Base-by-base conservation (phyloP, 2,329 filamentous ascomycete species). In the Blastomyces percursus region DNA sequence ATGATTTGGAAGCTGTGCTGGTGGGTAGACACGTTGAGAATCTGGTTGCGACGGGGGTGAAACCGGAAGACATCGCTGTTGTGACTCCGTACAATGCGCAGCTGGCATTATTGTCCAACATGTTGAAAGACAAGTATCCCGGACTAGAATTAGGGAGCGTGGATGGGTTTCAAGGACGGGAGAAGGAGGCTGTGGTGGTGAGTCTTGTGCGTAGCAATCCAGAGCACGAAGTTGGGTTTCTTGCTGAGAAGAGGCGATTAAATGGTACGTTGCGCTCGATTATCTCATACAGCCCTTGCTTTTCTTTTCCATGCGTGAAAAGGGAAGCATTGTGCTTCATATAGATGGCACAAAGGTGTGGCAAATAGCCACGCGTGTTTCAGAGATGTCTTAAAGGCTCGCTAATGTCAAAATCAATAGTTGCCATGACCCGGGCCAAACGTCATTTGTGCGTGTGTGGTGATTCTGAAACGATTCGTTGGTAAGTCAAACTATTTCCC, bases 41-140 rank as follows among this genome's bases (percentile, higher is more conserved):
- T 65, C 79, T 99, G 50, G 83, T 96, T n/a, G 80, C 83, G 30
- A 87, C 91, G 0, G 94, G 94, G 0, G 84, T 99, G 38, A 85
- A 81, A 68, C 79, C 90, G 3, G 86, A 90, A 69, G 91, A 96
- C 71, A 92, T 99, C 69, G 94, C 93, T 0, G 87, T 97, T 14
- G 86, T 99, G 61, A 96, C 94, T 57, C 94, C 94, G 48, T 99
- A 99, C 77, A 97, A 96, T 77, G 94, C 90, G 16, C 94, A 95
- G 84, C 82, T 96, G 44, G 87, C 89, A 4, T 76, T 95, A 12
- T 79, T 97, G 60, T 86, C 91, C 14, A 78, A 81, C 46, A 81
- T 88, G 67, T 81, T 99, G 59, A 94, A 93, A 72, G 89, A 94
- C 64, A 79, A 80, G 48, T 96, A 88, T 69, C 88, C 89, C 0